Conservation (phyloP, 495 filamentous ascomycete species). For the Penicillium paxilli region DNA sequence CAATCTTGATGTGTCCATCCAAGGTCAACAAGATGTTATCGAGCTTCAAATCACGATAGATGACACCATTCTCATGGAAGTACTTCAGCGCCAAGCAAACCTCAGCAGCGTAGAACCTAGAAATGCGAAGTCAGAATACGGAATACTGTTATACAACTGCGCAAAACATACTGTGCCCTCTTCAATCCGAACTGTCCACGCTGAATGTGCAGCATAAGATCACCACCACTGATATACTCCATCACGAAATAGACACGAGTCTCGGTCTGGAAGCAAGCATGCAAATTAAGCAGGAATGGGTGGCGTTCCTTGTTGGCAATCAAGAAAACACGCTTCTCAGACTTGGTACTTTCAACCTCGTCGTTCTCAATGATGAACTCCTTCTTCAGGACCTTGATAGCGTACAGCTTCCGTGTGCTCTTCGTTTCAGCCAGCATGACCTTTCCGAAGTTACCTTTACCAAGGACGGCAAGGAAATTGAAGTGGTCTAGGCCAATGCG, state of each 20-base stretch:
- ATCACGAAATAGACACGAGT: conserved; percentile 99
- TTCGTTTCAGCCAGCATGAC: conserved; percentile 99
- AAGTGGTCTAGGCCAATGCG: conserved; percentile 97
- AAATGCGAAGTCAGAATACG: conserved; percentile 3
- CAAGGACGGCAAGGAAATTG: conserved; percentile 98
- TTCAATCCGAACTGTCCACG: conserved; percentile 94
- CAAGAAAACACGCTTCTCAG: conserved; percentile 95
- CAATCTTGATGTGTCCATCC: conserved; percentile 98
- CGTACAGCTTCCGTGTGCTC: conserved; percentile 84
- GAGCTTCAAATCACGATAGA: conserved; percentile 98
- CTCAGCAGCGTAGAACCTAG: conserved; percentile 94
- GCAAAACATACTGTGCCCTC: conserved; percentile 78
- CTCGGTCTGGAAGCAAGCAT: conserved; percentile 99
- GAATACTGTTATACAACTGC: background rate
- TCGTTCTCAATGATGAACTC: conserved; percentile 99
- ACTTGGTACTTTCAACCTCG: conserved; percentile 98
- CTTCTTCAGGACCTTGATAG: conserved; percentile 99
- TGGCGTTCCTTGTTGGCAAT: conserved; percentile 98
- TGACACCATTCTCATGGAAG: conserved; percentile 99
- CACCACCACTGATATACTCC: conserved; percentile 99
- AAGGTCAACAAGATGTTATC: conserved; percentile 97
- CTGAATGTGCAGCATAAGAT: conserved; percentile 99
- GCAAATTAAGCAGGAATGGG: conserved; percentile 91
- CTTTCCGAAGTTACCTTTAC: conserved; percentile 99
- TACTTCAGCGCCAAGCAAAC: conserved; percentile 98